phyloP scores from a whole-genome alignment of 805 yeast species.

The Candida bentonensis region DNA sequence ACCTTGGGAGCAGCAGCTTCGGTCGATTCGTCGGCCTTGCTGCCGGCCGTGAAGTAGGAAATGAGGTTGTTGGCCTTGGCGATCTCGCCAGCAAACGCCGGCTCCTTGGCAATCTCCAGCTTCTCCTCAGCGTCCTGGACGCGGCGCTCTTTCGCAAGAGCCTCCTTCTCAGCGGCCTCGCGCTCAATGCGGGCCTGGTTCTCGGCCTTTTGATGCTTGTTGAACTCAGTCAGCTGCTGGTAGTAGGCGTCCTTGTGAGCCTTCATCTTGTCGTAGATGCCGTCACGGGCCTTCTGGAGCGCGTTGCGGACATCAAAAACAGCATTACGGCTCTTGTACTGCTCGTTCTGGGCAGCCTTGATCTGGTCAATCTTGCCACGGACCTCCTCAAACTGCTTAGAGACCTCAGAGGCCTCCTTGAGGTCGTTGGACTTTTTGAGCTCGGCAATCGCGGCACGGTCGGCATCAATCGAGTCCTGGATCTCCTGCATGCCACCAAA shows the following conservation, averaged over 20 bases:
- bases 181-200: conserved; percentile 54
- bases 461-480: conserved; percentile 68
- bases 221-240: conserved; percentile 59
- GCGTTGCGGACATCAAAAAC: conserved; percentile 53
- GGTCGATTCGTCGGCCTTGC: conserved; percentile 33
- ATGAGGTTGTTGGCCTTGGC: conserved; percentile 60
- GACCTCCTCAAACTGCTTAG: conserved; percentile 47
- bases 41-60: conserved; percentile 62
- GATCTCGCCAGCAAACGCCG: conserved; percentile 77
- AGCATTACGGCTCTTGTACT: conserved; percentile 51
- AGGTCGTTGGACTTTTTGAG: conserved; percentile 53
- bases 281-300: conserved; percentile 54
- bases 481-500: conserved; percentile 57
- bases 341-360: conserved; percentile 41
- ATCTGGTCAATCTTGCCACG: conserved; percentile 60
- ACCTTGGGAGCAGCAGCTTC: conserved; percentile 27
- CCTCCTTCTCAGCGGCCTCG: conserved; percentile 46
- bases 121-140: conserved; percentile 56
- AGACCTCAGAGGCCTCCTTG: conserved; percentile 47
- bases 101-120: conserved; percentile 53
- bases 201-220: conserved; percentile 53
- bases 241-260: conserved; percentile 62
- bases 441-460: conserved; percentile 59
- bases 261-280: conserved; percentile 39
- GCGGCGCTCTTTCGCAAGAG: conserved; percentile 33